phyloP scores from a whole-genome alignment of 176 grass and related monocot genomes.

The Eleusine coracana region DNA sequence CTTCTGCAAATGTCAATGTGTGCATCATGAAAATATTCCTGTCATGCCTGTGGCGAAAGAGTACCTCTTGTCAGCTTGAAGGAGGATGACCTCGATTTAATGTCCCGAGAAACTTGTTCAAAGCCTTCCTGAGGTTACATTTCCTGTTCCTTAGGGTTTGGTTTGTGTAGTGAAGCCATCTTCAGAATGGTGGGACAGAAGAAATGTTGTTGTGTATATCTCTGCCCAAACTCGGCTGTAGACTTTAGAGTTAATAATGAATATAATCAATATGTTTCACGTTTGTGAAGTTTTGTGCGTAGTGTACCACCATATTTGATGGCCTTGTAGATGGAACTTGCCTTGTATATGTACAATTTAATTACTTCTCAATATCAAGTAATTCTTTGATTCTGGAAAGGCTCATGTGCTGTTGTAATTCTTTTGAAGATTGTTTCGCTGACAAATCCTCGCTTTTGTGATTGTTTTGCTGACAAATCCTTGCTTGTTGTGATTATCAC shows the following conservation, averaged over 20 bases:
- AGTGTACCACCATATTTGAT: conserved; percentile 22
- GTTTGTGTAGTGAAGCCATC: conserved; percentile 15
- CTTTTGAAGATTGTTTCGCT: not conserved
- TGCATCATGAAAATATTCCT: conserved; percentile 20
- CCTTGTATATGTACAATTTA: not conserved
- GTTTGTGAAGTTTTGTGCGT: conserved; percentile 35
- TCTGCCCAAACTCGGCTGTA: conserved; percentile 15
- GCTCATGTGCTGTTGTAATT: conserved; percentile 24
- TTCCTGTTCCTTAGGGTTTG: conserved; percentile 17
- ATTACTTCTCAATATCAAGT: conserved; percentile 5
- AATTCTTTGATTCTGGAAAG: conserved; percentile 31
- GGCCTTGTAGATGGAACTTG: conserved; percentile 19
- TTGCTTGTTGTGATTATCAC: not conserved
- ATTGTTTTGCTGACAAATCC: not conserved
- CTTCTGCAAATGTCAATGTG: conserved; percentile 7
- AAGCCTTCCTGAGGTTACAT: conserved; percentile 18
- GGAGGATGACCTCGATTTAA: conserved; percentile 24
- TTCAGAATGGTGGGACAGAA: conserved; percentile 9
- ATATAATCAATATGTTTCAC: conserved; percentile 36
- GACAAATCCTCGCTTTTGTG: not conserved
- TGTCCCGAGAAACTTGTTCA: conserved; percentile 15
- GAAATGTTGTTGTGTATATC: conserved; percentile 44
- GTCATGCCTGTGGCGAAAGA: conserved; percentile 4
- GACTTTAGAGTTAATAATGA: conserved; percentile 48
- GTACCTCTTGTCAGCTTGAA: conserved; percentile 32